Evolutionary conservation across 2,329 filamentous ascomycete species (phyloP), one percentile per base, ranked within the genome.

Genomic region (Stylonectria norvegica): DNA sequence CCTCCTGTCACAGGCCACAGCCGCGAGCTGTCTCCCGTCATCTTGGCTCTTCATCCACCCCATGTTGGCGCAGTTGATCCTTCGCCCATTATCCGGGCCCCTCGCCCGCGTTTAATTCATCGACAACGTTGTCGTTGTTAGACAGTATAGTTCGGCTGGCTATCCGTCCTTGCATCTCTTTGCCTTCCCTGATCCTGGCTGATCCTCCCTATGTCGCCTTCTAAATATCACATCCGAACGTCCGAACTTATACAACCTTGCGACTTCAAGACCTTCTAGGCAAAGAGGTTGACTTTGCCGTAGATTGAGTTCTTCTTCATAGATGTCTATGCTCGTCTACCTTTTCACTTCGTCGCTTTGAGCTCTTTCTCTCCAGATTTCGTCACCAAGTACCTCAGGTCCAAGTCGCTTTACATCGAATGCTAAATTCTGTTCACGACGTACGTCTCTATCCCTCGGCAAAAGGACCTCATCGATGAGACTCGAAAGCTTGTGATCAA

Each of bases 21-120:
- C 49, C 34, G 36, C 51, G 52, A 48, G 27, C 45, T 42, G 47
- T 53, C 53, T 57, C 48, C 49, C 53, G 52, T 52, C 51, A 39
- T 49, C 43, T 42, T 52, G 48, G 47, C 52, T 49, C 46, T 53
- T 50, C 45, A n/a, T n/a, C n/a, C n/a, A n/a, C n/a, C 47, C 52
- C 50, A 52, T 53, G 42, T 45, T 45, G 37, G 52, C 53, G 51
- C 48, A 57, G 54, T 43, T 54, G 52, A 56, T 57, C 54, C 54
- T 57, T 52, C 48, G 41, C 48, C 41, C 52, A 48, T 25, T 20
- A 35, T 12, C 33, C 20, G 30, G 30, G 15, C 16, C 43, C 48
- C 45, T 54, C 52, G 48, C 40, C 47, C 48, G 42, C 48, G 49
- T 56, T 49, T 56, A 54, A 56, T 51, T 57, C 52, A 56, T 51